Base-by-base conservation (phyloP, 2,329 filamentous ascomycete species). In the Beauveria australis region DNA sequence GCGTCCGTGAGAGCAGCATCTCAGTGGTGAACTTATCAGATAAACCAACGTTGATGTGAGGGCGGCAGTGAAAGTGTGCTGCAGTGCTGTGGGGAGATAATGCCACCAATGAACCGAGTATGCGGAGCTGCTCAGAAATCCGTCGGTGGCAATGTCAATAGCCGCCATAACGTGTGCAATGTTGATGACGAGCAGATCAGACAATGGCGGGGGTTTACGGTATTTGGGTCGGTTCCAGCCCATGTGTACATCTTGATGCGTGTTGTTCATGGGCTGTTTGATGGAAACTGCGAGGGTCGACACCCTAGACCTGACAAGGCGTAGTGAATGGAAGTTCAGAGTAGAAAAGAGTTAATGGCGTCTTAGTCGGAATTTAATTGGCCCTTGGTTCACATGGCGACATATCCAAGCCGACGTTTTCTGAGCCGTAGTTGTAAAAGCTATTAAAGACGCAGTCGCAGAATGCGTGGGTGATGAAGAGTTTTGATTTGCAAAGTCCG, bases 401-500 rank as follows among this genome's bases (percentile, higher is more conserved):
- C 65, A 63, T 66, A 67, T 66, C 66, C 69, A 69, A 66, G 68
- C 68, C 68, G 71, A 68, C 68, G 69, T 68, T 65, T 73, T 70
- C 65, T 70, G 71, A 61, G 57, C 16, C 57, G 48, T 68, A 70
- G 69, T 67, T 73, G 69, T 67, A 66, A 70, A 55, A 69, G 68
- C 68, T 73, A 73, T 70, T 68, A 74, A 70, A 51, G 67, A 67
- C 71, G 69, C 67, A 65, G 72, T 70, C 70, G 73, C 70, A 67
- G 69, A 70, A 72, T 66, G 69, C 66, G 68, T 71, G 70, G 68
- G 67, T 72, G 73, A 73, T 69, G 71, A 72, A 72, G 69, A 70
- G 68, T 71, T 61, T 72, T 74, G 68, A 73, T 71, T 75, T 74
- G 73, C 67, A 71, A 69, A 69, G 70, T 73, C 70, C 71, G 72